phyloP scores from a whole-genome alignment of 306 rosid species.

The Acacia confusa region DNA sequence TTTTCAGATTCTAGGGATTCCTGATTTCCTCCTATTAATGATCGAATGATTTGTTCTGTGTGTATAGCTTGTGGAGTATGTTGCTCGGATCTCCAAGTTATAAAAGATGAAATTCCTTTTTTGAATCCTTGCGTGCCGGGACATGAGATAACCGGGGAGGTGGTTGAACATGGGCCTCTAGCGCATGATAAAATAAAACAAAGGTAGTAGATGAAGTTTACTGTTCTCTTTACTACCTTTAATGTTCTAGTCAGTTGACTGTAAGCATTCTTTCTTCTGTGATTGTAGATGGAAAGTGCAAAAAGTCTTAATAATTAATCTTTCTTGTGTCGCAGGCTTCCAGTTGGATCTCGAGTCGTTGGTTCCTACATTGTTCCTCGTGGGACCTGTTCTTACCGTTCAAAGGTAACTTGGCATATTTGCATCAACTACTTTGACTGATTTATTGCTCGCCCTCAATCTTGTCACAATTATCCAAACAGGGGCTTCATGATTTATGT shows the following conservation, averaged over 20 bases:
- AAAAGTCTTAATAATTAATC: background rate
- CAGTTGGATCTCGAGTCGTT: constrained; percentile 74
- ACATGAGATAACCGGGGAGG: constrained; percentile 91
- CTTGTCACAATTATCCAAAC: constrained; percentile 24
- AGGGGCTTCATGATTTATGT: constrained; percentile 94
- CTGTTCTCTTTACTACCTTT: background rate
- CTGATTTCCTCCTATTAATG: background rate
- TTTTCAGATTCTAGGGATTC: no score
- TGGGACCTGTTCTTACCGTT: constrained; percentile 78
- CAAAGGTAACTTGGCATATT: constrained; percentile 55
- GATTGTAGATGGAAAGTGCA: constrained; percentile 5
- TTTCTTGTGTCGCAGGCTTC: constrained; percentile 57
- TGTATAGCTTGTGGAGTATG: constrained; percentile 96
- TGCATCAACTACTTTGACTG: background rate
- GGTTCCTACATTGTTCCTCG: constrained; percentile 97
- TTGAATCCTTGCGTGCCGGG: constrained; percentile 81
- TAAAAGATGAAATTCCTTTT: constrained; percentile 89
- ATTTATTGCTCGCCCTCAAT: constrained; percentile 29
- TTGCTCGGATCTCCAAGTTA: constrained; percentile 90
- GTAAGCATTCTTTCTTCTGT: background rate
- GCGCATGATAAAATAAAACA: constrained; percentile 40
- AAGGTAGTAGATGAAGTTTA: constrained; percentile 46
- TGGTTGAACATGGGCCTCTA: constrained; percentile 79
- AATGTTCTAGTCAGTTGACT: constrained; percentile 1
- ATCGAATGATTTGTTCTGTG: background rate